These are phyloP conservation scores for Scheffersomyces parashehatae DNA, from an alignment of 1,139 yeast species.

Conservation along the genomic window DNA sequence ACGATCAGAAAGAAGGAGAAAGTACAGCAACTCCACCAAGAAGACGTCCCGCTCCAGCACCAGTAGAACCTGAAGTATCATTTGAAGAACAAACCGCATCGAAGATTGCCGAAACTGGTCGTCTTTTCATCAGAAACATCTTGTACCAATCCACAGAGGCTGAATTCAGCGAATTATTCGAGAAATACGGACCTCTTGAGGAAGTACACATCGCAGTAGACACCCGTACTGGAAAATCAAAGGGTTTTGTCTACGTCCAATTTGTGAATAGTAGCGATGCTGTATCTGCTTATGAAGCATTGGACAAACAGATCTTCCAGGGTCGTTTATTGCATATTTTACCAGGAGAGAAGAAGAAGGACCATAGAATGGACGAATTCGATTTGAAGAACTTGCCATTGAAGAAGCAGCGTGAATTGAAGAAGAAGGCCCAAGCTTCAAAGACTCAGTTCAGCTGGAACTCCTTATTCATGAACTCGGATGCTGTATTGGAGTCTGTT, in stretches of 20 bases:
- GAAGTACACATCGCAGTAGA: slow-evolving; percentile 92
- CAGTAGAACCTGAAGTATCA: slow-evolving; percentile 4
- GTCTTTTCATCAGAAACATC: slow-evolving; percentile 86
- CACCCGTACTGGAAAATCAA: slow-evolving; percentile 84
- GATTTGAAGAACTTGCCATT: slow-evolving; percentile 87
- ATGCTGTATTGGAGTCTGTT: slow-evolving; percentile 89
- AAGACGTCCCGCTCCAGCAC: slow-evolving; percentile 1
- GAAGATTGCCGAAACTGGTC: slow-evolving; percentile 68
- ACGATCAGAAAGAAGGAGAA: slow-evolving; percentile 19
- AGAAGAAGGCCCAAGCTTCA: slow-evolving; percentile 80
- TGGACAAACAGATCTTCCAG: slow-evolving; percentile 90
- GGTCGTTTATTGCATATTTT: slow-evolving; percentile 90
- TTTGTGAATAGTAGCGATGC: slow-evolving; percentile 72
- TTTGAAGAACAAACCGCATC: slow-evolving; percentile 19
- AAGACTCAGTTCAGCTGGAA: slow-evolving; percentile 94
- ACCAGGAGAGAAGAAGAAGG: slow-evolving; percentile 81
- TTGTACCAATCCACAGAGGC: slow-evolving; percentile 77
- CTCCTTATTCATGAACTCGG: slow-evolving; percentile 84
- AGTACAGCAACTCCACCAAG: slow-evolving; percentile 3
- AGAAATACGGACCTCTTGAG: slow-evolving; percentile 57
- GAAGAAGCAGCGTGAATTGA: slow-evolving; percentile 85
- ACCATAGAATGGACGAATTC: slow-evolving; percentile 81
- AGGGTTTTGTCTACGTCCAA: slow-evolving; percentile 89
- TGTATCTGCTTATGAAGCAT: slow-evolving; percentile 63
- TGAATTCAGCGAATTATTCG: slow-evolving; percentile 66